Evolutionary conservation across 129 eudicot species (phyloP).

Genomic region (Escallonia rubra): DNA sequence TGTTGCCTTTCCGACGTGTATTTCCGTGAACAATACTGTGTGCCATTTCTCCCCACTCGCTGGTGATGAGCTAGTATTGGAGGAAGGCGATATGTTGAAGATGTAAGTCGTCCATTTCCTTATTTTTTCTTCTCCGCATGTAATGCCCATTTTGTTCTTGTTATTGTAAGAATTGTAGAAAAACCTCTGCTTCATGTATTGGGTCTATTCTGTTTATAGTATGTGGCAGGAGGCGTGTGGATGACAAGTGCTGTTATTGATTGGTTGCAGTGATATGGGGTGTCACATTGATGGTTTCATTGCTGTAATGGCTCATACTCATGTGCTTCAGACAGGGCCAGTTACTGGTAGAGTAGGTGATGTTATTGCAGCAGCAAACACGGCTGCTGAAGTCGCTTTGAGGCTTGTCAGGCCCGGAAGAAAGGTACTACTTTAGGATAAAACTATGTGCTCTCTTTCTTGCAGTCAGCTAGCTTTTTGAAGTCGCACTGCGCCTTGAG

Average conservation of each 20-base stretch:
- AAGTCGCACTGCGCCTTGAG: too few relatives aligned
- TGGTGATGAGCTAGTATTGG: slow-evolving; percentile 65
- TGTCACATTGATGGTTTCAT: slow-evolving; percentile 96
- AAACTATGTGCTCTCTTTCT: too few relatives aligned
- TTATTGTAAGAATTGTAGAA: too few relatives aligned
- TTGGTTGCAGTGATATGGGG: slow-evolving; percentile 79
- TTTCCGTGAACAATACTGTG: slow-evolving; percentile 79
- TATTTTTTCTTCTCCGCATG: too few relatives aligned
- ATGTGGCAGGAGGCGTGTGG: too few relatives aligned
- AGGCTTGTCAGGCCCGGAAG: slow-evolving; percentile 90
- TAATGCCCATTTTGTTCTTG: too few relatives aligned
- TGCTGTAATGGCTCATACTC: slow-evolving; percentile 88
- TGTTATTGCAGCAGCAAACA: slow-evolving; percentile 85
- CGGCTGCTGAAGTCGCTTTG: slow-evolving; percentile 92
- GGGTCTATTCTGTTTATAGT: too few relatives aligned
- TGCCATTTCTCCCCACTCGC: slow-evolving; percentile 90
- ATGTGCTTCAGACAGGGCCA: slow-evolving; percentile 76
- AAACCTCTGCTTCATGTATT: too few relatives aligned
- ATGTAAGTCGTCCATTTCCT: slow-evolving; percentile 41
- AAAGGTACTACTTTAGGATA: slow-evolving; percentile 42
- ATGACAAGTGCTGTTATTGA: neutral
- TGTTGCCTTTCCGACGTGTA: slow-evolving; percentile 89
- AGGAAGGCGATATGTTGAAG: slow-evolving; percentile 84
- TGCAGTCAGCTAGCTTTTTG: too few relatives aligned
- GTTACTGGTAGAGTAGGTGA: slow-evolving; percentile 88